These are phyloP conservation scores for Septoria petroselini DNA, from an alignment of 2,329 filamentous ascomycete species.

Conservation along the genomic window DNA sequence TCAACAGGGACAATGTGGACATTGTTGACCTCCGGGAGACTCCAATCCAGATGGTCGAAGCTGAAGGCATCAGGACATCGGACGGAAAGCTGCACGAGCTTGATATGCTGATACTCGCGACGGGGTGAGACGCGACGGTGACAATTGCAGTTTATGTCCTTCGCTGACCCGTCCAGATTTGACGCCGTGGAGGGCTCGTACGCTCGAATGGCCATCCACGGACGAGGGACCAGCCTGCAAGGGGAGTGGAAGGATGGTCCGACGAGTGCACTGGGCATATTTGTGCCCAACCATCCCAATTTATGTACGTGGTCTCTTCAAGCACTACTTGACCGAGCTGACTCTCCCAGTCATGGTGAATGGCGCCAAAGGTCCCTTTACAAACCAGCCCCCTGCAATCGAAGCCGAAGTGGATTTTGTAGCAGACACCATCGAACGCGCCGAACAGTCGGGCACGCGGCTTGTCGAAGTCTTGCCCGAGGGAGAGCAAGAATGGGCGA, in stretches of 20 bases:
- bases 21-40: slow-evolving; percentile 44
- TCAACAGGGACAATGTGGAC: slow-evolving; percentile 44
- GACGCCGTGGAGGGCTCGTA: slow-evolving; percentile 41
- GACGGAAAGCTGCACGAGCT: slow-evolving; percentile 43
- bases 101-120: slow-evolving; percentile 47
- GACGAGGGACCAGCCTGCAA: slow-evolving; percentile 30
- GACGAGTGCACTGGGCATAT: slow-evolving; percentile 40
- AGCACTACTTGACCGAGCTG: no score
- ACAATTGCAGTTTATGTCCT: no score
- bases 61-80: slow-evolving; percentile 48
- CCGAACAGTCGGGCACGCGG: slow-evolving; percentile 21
- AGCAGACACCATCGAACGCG: slow-evolving; percentile 25
- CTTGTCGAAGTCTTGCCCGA: slow-evolving; percentile 33
- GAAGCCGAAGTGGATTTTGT: slow-evolving; percentile 38
- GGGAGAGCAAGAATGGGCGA: slow-evolving; percentile 32
- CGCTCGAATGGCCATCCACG: slow-evolving; percentile 33
- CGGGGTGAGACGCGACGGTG: slow-evolving; percentile 30
- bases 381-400: slow-evolving; percentile 39
- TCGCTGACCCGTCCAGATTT: slow-evolving; percentile 27
- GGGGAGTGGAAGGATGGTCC: slow-evolving; percentile 38
- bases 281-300: slow-evolving; percentile 39
- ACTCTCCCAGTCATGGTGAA: slow-evolving; percentile 34
- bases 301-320: slow-evolving; percentile 26
- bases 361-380: slow-evolving; percentile 43
- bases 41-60: slow-evolving; percentile 49